Evolutionary conservation across 148 eudicot species (phyloP).

Genomic region (Dysphania ambrosioides): DNA sequence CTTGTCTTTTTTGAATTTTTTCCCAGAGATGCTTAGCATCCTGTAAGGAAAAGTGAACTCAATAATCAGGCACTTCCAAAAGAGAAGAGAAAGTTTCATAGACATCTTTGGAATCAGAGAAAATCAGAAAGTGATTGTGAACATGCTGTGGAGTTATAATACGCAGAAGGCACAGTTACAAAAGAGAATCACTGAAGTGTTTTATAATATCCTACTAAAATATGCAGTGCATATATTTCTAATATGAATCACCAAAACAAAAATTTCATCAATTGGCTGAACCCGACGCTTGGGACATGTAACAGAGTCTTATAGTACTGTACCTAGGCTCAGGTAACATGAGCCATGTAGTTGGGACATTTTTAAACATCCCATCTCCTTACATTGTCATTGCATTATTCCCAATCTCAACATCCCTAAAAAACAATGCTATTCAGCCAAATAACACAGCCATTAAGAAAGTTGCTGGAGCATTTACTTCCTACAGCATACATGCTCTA

Average conservation of each 20-base stretch:
- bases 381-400: too few relatives aligned
- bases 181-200: not conserved
- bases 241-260: too few relatives aligned
- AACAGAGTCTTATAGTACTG: too few relatives aligned
- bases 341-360: too few relatives aligned
- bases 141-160: not conserved
- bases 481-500: not conserved
- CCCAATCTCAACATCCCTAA: too few relatives aligned
- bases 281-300: too few relatives aligned
- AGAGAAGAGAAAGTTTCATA: not conserved
- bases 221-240: too few relatives aligned
- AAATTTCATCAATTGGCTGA: too few relatives aligned
- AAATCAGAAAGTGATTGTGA: too few relatives aligned
- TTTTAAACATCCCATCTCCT: too few relatives aligned
- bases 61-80: not conserved
- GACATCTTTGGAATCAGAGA: not conserved
- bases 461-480: not conserved
- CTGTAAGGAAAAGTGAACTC: conserved; percentile 33
- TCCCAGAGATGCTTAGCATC: conserved; percentile 94
- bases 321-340: too few relatives aligned
- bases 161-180: conserved; percentile 6
- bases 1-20: conserved; percentile 81
- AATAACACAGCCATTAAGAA: not conserved
- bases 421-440: not conserved
- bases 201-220: too few relatives aligned